Base-by-base conservation (phyloP, 352 stramenopile genomes). In the Pythium sp. region DNA sequence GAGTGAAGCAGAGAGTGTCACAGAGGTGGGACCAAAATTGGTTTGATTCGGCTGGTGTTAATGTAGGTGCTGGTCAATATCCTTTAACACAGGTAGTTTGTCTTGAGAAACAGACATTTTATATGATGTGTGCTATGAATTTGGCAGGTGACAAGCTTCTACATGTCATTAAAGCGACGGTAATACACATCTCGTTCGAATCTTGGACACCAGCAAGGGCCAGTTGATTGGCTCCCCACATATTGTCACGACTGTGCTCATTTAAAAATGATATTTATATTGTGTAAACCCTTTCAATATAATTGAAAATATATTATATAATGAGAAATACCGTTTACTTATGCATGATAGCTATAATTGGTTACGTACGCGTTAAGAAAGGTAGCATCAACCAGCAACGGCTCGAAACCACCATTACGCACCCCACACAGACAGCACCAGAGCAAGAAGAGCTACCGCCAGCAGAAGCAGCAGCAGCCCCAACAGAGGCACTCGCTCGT, bases 131-230 rank as follows among this genome's bases (percentile, higher is more conserved):
- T 46, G 38, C 11, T 18, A 46, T 26, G 24, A 26, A 26, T 26
- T 26, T 26, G 24, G 38, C 9, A 46, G 15, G 5, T n/a, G 32
- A 12, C 11, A 22, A 64, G 15, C 58, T 54, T 30, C 14, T 55
- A 14, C 22, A 64, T 26, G 58, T 47, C 46, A 32, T 7, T 64
- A 64, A 63, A 64, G 36, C 36, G 12, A 64, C 36, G 11, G 5
- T 8, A 0, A 11, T 7, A 14, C 6, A 55, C 20, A 32, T 64
- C 20, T 20, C 22, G n/a, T 34, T 64, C 24, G 58, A 64, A 64
- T 64, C 58, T 64, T 55, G 58, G 12, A 15, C 58, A 38, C 12
- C 28, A 18, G 12, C 36, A 22, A 12, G 6, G 6, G 6, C 24
- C 5, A 24, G 22, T 38, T 64, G 58, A 64, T 64, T 64, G 58